Conservation (phyloP, 2,329 filamentous ascomycete species). For the Seiridium unicorne region DNA sequence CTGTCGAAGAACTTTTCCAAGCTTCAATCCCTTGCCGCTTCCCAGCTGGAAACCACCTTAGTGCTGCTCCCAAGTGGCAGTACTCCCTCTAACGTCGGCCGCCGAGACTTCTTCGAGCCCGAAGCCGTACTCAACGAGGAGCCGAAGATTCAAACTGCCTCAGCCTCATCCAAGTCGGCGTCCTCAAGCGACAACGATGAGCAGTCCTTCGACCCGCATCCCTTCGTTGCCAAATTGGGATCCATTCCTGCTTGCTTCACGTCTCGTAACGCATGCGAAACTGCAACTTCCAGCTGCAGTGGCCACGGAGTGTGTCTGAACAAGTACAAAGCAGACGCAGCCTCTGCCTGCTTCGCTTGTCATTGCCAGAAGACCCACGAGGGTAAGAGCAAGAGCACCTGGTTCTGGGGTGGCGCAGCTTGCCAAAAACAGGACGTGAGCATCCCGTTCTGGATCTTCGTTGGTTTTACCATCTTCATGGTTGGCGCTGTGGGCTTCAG, state of each 20-base stretch:
- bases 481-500: constrained; percentile 67
- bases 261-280: constrained; percentile 65
- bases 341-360: constrained; percentile 72
- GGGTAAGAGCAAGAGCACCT: constrained; percentile 48
- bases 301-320: constrained; percentile 76
- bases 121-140: constrained; percentile 43
- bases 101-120: constrained; percentile 36
- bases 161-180: constrained; percentile 22
- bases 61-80: constrained; percentile 49
- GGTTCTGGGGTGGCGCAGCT: constrained; percentile 79
- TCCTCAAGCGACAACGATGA: constrained; percentile 28
- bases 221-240: constrained; percentile 25
- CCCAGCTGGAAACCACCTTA: constrained; percentile 55
- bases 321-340: constrained; percentile 48
- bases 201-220: constrained; percentile 26
- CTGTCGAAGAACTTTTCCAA: constrained; percentile 43
- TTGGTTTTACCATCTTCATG: constrained; percentile 69
- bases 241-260: constrained; percentile 72
- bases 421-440: constrained; percentile 94
- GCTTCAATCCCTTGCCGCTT: constrained; percentile 43
- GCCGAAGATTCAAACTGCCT: constrained; percentile 17
- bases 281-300: constrained; percentile 74
- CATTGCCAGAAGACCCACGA: constrained; percentile 61
- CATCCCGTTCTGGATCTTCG: constrained; percentile 83
- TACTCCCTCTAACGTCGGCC: constrained; percentile 35